phyloP scores from a whole-genome alignment of 2,329 filamentous ascomycete species.

The Aspergillus pseudoterreus region DNA sequence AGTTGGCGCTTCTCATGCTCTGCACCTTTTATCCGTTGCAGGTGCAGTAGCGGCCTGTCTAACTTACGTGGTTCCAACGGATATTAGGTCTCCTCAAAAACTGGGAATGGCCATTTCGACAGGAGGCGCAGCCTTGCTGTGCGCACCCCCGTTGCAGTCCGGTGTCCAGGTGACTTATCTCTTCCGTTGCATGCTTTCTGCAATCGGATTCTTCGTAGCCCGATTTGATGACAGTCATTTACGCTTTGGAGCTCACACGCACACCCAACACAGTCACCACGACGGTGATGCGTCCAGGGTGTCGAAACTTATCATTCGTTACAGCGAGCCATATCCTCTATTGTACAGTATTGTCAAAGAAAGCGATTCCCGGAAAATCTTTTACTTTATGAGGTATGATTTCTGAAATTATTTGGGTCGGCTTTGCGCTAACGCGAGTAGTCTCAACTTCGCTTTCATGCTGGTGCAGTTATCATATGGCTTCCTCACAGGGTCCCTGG shows the following conservation, averaged over 20 bases:
- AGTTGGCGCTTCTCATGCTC: slow-evolving; percentile 19
- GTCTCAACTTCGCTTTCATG: slow-evolving; percentile 94
- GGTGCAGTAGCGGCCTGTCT: slow-evolving; percentile 26
- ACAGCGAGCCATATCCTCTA: slow-evolving; percentile 69
- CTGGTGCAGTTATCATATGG: slow-evolving; percentile 90
- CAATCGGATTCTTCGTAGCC: slow-evolving; percentile 28
- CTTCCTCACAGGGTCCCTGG: slow-evolving; percentile 86
- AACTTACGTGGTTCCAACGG: slow-evolving; percentile 18
- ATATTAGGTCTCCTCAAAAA: slow-evolving; percentile 29
- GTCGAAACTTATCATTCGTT: slow-evolving; percentile 68
- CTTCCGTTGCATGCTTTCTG: slow-evolving; percentile 23
- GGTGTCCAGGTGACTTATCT: slow-evolving; percentile 25
- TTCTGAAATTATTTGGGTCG: neutral
- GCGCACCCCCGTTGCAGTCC: slow-evolving; percentile 25
- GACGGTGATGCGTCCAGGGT: slow-evolving; percentile 58
- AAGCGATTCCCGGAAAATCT: slow-evolving; percentile 89
- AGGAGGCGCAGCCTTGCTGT: slow-evolving; percentile 26
- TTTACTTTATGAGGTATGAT: slow-evolving; percentile 88
- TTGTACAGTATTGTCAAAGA: slow-evolving; percentile 83
- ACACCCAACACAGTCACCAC: slow-evolving; percentile 32
- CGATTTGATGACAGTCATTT: slow-evolving; percentile 31
- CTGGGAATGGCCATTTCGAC: slow-evolving; percentile 27
- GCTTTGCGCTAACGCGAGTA: slow-evolving; percentile 37
- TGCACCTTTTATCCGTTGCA: slow-evolving; percentile 21
- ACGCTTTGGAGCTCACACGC: slow-evolving; percentile 27